Evolutionary conservation across 2,329 filamentous ascomycete species (phyloP), one percentile per base, ranked within the genome.

Genomic region (Chaetomium sp.): DNA sequence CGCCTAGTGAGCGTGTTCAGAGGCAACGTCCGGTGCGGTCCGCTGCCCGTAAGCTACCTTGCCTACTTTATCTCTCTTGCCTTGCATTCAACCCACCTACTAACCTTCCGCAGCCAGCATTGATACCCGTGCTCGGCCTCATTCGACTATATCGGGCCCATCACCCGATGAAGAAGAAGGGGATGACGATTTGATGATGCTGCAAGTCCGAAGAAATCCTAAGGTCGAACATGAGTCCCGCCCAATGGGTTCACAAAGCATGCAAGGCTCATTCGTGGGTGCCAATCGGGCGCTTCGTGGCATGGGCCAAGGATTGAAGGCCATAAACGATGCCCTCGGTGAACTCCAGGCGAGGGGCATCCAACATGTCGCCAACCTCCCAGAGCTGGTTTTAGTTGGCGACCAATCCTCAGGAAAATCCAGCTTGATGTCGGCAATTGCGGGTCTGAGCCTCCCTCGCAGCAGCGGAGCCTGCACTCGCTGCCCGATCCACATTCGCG

Each of bases 371-470:
- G 80, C 89, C 0, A 80, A 82, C 0, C 74, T 95, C 0, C 89
- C 91, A 0, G 89, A 90, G 62, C 83, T 95, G 8, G 87, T 92
- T 5, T 81, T 95, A 0, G 83, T 95, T 0, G 91, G 91, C 0
- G 90, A 95, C 49, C 91, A 96, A 65, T 88, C 83, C 0, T 87
- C 89, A 0, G 91, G 91, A 0, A 96, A 96, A 67, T 90, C 85
- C 0, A 90, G 74, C 34, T 66, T 81, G 5, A 81, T 81, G 79
- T 84, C 84, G 10, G 84, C 81, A 0, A 79, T 88, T 47, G 76
- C 79, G 0, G 87, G 85, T 4, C 85, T 94, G 32, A 84, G 84
- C 19, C 80, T 92, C 0, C 89, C 89, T 0, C 78, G 86, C 1
- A 82, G 79, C 42, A 79, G 81, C 4, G 87, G 86, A 0, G 88